phyloP scores from a whole-genome alignment of 345 rosid species.

The Combretum micranthum region DNA sequence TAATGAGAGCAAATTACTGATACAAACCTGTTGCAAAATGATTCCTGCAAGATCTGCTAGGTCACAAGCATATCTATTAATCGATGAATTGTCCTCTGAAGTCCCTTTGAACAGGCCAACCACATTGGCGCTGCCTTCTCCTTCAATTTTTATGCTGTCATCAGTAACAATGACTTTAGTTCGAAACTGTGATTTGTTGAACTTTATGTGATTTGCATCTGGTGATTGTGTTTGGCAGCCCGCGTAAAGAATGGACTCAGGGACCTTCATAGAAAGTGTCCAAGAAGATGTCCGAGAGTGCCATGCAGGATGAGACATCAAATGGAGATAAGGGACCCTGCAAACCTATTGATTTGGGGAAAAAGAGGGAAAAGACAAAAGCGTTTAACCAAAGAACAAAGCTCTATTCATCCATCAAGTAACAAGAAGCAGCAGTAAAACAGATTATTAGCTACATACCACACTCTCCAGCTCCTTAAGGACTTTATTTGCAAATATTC shows the following conservation, averaged over 20 bases:
- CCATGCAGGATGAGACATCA: slow-evolving; percentile 92
- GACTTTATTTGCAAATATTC: slow-evolving; percentile 73
- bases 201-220: slow-evolving; percentile 35
- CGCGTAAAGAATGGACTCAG: slow-evolving; percentile 59
- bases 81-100: slow-evolving; percentile 51
- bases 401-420: neutral
- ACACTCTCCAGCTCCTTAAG: slow-evolving; percentile 65
- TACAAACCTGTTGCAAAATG: slow-evolving; percentile 82
- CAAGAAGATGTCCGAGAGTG: slow-evolving; percentile 88
- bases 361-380: slow-evolving; percentile 2
- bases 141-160: slow-evolving; percentile 68
- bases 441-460: slow-evolving; percentile 30
- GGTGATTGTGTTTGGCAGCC: slow-evolving; percentile 25
- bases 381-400: neutral
- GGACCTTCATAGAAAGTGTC: slow-evolving; percentile 75
- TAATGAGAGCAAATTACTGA: slow-evolving; percentile 2
- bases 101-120: slow-evolving; percentile 61
- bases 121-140: slow-evolving; percentile 87
- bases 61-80: slow-evolving; percentile 76
- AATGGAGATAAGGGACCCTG: slow-evolving; percentile 76
- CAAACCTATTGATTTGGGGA: slow-evolving; percentile 39
- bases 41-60: slow-evolving; percentile 67
- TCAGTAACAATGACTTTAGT: slow-evolving; percentile 73
- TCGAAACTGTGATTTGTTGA: slow-evolving; percentile 64
- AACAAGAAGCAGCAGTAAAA: slow-evolving; percentile 11